A percentile compares a stretch with the other conserved stretches of the same genome.
Evolutionary conservation across 2,329 filamentous ascomycete species (phyloP).

Genomic region (Monilinia fructigena): DNA sequence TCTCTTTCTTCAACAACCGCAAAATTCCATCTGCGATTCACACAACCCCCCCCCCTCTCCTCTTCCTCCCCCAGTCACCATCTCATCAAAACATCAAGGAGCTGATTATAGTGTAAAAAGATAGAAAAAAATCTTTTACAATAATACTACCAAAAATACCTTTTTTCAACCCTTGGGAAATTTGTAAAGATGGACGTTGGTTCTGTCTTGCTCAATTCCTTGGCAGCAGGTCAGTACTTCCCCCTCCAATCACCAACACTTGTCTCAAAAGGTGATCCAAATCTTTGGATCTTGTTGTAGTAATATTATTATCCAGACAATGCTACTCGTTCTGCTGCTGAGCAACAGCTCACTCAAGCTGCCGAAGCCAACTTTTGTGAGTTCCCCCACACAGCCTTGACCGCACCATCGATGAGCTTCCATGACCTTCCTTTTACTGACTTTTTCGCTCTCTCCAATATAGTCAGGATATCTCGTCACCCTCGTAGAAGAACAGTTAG

Average conservation of each 20-base stretch:
- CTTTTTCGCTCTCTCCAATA: constrained; percentile 27
- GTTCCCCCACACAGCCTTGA: constrained; percentile 41
- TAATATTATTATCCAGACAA: constrained; percentile 64
- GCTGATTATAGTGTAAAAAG: background rate
- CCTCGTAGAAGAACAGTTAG: constrained; percentile 87
- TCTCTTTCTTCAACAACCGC: constrained; percentile 20
- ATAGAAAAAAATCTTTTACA: background rate
- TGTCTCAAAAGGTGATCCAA: background rate
- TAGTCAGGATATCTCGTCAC: constrained; percentile 91
- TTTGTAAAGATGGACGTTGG: constrained; percentile 83
- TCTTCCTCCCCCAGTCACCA: constrained; percentile 1
- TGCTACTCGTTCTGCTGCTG: constrained; percentile 82
- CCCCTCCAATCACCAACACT: constrained; percentile 22
- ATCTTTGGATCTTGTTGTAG: constrained; percentile 27
- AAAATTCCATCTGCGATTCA: constrained; percentile 17
- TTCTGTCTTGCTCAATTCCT: constrained; percentile 94
- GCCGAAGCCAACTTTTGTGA: constrained; percentile 96
- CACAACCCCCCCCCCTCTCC: background rate
- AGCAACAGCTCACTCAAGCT: constrained; percentile 90
- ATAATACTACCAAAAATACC: background rate
- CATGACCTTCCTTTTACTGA: constrained; percentile 25
- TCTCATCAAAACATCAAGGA: constrained; percentile 7
- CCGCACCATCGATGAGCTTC: constrained; percentile 32
- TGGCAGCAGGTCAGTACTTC: constrained; percentile 76
- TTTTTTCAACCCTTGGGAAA: background rate